Evolutionary conservation across 2,329 filamentous ascomycete species (phyloP).

Genomic region (Colletotrichum magnum): DNA sequence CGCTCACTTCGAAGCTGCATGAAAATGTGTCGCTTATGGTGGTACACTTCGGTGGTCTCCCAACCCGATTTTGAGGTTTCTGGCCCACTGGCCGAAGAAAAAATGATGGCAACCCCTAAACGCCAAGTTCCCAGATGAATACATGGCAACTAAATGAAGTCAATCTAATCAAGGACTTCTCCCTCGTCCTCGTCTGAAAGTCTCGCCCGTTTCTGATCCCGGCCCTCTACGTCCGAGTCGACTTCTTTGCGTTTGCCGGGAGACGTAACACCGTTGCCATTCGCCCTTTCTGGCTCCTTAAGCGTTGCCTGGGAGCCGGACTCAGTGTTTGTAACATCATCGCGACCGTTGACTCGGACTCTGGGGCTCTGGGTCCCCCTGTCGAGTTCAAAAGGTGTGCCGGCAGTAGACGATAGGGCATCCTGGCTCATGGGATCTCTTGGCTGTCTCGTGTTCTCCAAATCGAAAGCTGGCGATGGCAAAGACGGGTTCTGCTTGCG

Average conservation of each 20-base stretch:
- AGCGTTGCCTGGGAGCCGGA: conserved; percentile 54
- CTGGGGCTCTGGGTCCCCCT: conserved; percentile 65
- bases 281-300: conserved; percentile 40
- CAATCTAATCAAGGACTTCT: conserved; percentile 51
- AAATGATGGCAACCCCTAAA: conserved; percentile 21
- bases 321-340: conserved; percentile 51
- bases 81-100: conserved; percentile 5
- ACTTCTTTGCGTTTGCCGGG: conserved; percentile 60
- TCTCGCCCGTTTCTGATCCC: conserved; percentile 60
- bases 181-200: conserved; percentile 64
- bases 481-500: conserved; percentile 68
- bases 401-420: conserved; percentile 62
- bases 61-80: conserved; percentile 7
- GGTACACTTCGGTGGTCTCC: conserved; percentile 20
- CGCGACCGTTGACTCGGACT: conserved; percentile 55
- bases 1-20: conserved; percentile 7
- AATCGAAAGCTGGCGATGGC: conserved; percentile 68
- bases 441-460: conserved; percentile 69
- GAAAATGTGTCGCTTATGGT: conserved; percentile 6
- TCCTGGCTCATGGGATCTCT: conserved; percentile 61
- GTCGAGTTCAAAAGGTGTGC: conserved; percentile 64
- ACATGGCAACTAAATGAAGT: conserved; percentile 13
- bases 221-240: conserved; percentile 53
- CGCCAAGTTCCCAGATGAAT: conserved; percentile 32
- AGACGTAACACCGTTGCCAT: conserved; percentile 51